A percentile compares a stretch with the other conserved stretches of the same genome.
These are phyloP conservation scores for Aspergillus sp. DNA, from an alignment of 2,329 filamentous ascomycete genomes.

Conservation along the genomic window DNA sequence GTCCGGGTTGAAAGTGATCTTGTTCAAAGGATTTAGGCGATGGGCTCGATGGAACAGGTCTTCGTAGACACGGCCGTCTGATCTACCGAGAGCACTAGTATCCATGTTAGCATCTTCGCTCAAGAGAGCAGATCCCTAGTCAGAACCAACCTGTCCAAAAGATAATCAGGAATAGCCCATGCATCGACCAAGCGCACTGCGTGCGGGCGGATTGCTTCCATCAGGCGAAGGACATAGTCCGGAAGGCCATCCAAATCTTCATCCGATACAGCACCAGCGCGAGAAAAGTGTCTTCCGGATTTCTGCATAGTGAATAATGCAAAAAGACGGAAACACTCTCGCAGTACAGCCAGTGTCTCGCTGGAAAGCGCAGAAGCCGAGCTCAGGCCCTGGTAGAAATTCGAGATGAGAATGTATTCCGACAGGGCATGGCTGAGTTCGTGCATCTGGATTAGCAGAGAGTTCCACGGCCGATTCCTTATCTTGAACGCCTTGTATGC, in stretches of 20 bases:
- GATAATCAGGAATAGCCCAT: constrained; percentile 53
- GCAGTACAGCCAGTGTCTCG: constrained; percentile 32
- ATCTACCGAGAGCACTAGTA: constrained; percentile 48
- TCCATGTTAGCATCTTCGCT: neutral
- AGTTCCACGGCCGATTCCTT: neutral
- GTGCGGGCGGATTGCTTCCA: constrained; percentile 49
- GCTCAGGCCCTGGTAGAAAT: constrained; percentile 43
- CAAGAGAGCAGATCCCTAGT: neutral
- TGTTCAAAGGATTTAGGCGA: constrained; percentile 50
- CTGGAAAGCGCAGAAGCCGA: constrained; percentile 22
- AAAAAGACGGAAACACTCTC: constrained; percentile 48
- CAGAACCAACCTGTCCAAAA: constrained; percentile 40
- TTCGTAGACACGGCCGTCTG: constrained; percentile 54
- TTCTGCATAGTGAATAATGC: constrained; percentile 47
- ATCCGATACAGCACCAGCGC: neutral
- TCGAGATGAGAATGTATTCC: constrained; percentile 47
- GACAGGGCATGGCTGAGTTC: constrained; percentile 39
- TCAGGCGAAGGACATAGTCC: constrained; percentile 25
- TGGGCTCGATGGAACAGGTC: constrained; percentile 52
- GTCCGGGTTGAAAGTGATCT: constrained; percentile 46
- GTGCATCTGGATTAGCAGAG: neutral
- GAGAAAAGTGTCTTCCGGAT: neutral
- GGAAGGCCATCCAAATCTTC: neutral
- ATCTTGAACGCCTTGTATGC: neutral
- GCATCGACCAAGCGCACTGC: constrained; percentile 52